Evolutionary conservation across 2,329 filamentous ascomycete genomes (phyloP).

Genomic region (Colletotrichum falcatum): DNA sequence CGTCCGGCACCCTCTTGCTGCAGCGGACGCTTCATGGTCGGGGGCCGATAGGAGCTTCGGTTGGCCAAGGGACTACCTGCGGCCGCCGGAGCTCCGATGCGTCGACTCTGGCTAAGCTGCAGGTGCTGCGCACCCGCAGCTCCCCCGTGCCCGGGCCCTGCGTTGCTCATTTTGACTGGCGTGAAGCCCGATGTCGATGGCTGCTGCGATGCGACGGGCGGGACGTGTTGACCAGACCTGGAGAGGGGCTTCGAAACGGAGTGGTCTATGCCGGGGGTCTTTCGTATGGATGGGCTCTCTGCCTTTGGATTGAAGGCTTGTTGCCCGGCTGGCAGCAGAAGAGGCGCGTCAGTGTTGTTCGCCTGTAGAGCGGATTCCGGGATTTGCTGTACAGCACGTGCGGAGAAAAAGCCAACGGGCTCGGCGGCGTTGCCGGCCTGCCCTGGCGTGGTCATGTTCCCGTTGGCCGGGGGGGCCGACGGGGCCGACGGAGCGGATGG

Average conservation of each 20-base stretch:
- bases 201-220: constrained; percentile 51
- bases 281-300: constrained; percentile 87
- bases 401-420: constrained; percentile 76
- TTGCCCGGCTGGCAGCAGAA: constrained; percentile 54
- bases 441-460: constrained; percentile 43
- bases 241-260: constrained; percentile 79
- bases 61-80: constrained; percentile 69
- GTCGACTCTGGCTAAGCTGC: constrained; percentile 64
- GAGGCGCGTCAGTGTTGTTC: constrained; percentile 54
- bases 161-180: constrained; percentile 32
- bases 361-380: constrained; percentile 57
- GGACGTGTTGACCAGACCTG: constrained; percentile 65
- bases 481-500: constrained; percentile 38
- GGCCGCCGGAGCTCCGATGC: constrained; percentile 69
- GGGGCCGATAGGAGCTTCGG: constrained; percentile 68
- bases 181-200: constrained; percentile 41
- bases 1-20: constrained; percentile 48
- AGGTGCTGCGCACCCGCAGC: constrained; percentile 61
- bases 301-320: constrained; percentile 78
- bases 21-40: constrained; percentile 59
- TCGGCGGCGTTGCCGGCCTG: constrained; percentile 50
- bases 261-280: constrained; percentile 90
- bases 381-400: constrained; percentile 70
- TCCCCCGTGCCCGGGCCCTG: constrained; percentile 1
- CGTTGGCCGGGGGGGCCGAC: constrained; percentile 28